Base-by-base conservation (phyloP, 1,284 basidiomycete species). In the Apiotrichum montevideense region DNA sequence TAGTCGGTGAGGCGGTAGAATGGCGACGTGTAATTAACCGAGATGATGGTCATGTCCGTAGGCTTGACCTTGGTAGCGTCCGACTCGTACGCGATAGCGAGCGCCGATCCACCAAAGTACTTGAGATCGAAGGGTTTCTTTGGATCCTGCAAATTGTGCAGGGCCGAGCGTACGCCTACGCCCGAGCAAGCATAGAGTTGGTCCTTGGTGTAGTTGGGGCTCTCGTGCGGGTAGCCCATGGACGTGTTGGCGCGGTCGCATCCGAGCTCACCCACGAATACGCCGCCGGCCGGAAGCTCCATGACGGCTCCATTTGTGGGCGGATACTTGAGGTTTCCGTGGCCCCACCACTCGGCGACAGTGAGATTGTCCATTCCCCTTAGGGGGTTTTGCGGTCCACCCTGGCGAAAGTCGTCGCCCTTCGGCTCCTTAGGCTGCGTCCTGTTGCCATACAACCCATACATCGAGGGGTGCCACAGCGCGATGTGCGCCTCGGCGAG, bases 41-140 rank as follows among this genome's bases (percentile, higher is more conserved):
- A 84, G 74, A 88, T 87, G 32, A 88, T 75, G 2, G 80, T 79
- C 61, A 88, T 84, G 72, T 88, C 85, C 42, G 80, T 80, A 0
- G 85, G 86, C 64, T 82, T 70, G 6, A 88, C 34, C 1, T 29
- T n/a, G 41, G 29, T 21, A 5, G 51, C 42, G 52, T 62, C 59
- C 21, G 48, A 51, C 11, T 48, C 46, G 54, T 58, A 58, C 3
- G 57, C 54, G 49, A 62, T 62, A 6, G 51, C 52, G 11, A 62
- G 52, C 3, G 57, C 55, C 10, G 60, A 54, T 11, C 60, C 59
- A 32, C 59, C 59, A 40, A 50, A 50, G 21, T 8, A 33, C 21
- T n/a, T n/a, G 11, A n/a, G 14, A 33, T 52, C 32, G 33, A 52
- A 5, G 6, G 50, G 32, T 7, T 47, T 10, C 2, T 37, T n/a